Percentiles rank a stretch among this genome's conserved stretches.
Conservation (phyloP, 2,329 filamentous ascomycete species). For the Xylaria sp. region DNA sequence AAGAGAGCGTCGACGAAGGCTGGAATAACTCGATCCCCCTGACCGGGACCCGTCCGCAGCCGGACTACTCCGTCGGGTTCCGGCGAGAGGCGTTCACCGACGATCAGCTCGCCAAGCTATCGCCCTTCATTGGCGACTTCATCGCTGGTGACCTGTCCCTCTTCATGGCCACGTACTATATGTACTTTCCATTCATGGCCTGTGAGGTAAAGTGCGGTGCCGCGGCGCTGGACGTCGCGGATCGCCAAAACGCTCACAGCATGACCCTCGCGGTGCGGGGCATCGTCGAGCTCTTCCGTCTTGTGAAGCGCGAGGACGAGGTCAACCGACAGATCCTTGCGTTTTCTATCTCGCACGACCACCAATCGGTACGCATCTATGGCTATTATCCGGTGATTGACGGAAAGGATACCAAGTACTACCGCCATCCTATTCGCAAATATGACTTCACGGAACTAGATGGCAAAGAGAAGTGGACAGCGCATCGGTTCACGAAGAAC, state of each 20-base stretch:
- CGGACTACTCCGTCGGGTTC: conserved; percentile 49
- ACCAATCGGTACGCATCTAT: conserved; percentile 41
- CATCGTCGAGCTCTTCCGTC: conserved; percentile 43
- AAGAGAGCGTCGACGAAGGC: conserved; percentile 46
- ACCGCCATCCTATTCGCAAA: conserved; percentile 41
- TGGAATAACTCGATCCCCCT: conserved; percentile 46
- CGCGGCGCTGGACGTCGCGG: conserved; percentile 41
- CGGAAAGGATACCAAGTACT: conserved; percentile 38
- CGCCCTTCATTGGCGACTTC: conserved; percentile 41
- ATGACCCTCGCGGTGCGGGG: conserved; percentile 45
- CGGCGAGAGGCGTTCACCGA: conserved; percentile 44
- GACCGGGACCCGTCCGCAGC: conserved; percentile 42
- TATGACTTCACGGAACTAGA: conserved; percentile 39
- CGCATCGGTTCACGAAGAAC: conserved; percentile 42
- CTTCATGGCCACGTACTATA: conserved; percentile 49
- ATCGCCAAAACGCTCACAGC: conserved; percentile 46
- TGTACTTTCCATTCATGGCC: conserved; percentile 54
- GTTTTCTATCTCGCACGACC: conserved; percentile 47
- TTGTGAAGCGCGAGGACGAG: conserved; percentile 40
- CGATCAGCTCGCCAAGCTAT: conserved; percentile 45
- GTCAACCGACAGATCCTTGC: conserved; percentile 45
- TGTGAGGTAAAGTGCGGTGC: conserved; percentile 51
- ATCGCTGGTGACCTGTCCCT: conserved; percentile 39
- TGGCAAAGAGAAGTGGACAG: conserved; percentile 41
- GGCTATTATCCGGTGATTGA: conserved; percentile 45